Evolutionary conservation across 108 stramenopile genomes (phyloP).

Genomic region (Pseudonitzschia pungens): DNA sequence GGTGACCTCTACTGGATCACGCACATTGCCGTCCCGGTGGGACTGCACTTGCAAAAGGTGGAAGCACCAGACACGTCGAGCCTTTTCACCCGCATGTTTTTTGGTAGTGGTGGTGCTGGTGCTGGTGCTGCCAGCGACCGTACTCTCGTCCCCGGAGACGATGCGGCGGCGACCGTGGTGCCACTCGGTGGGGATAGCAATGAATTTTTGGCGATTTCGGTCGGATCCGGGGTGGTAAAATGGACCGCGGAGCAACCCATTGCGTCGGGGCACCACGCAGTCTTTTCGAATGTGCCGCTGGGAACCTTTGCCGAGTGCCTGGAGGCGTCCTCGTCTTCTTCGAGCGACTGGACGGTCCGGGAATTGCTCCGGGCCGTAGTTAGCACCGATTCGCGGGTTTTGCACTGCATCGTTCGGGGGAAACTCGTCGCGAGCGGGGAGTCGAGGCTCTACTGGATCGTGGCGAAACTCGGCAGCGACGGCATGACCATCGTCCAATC

Average conservation of each 20-base stretch:
- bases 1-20: slow-evolving; percentile 35
- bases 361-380: slow-evolving; percentile 17
- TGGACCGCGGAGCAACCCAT: slow-evolving; percentile 27
- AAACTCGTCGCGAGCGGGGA: background rate
- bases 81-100: slow-evolving; percentile 20
- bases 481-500: slow-evolving; percentile 16
- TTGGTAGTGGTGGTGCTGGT: slow-evolving; percentile 11
- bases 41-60: slow-evolving; percentile 32
- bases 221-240: background rate
- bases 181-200: slow-evolving; percentile 8
- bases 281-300: slow-evolving; percentile 11
- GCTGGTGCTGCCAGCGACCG: background rate
- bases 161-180: slow-evolving; percentile 1
- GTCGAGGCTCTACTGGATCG: slow-evolving; percentile 32
- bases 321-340: background rate
- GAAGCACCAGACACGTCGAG: slow-evolving; percentile 20
- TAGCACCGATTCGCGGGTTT: background rate
- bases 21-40: slow-evolving; percentile 31
- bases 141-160: background rate
- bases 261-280: slow-evolving; percentile 22
- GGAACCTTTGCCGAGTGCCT: slow-evolving; percentile 4
- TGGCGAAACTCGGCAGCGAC: slow-evolving; percentile 10
- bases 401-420: slow-evolving; percentile 32
- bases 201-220: slow-evolving; percentile 22
- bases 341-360: background rate